Percentiles rank a stretch among this genome's conserved stretches.
Conservation (phyloP, 169 alveolate genomes). For the Neospora caninum region DNA sequence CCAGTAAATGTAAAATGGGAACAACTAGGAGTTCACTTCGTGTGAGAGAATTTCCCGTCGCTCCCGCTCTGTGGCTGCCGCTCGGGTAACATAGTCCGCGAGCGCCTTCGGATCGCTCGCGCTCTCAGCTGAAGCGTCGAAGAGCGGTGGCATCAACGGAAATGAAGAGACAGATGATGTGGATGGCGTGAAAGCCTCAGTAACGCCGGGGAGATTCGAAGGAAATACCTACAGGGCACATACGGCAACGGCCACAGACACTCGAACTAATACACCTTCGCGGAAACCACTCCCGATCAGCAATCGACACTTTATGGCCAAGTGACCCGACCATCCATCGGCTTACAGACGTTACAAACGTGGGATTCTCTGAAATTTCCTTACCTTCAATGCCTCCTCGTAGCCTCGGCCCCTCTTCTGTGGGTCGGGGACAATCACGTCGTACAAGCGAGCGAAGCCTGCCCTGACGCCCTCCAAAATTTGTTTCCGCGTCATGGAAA, state of each 20-base stretch:
- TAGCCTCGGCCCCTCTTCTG: conserved; percentile 28
- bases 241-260: too few species aligned
- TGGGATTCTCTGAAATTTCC: not conserved
- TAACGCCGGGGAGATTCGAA: not conserved
- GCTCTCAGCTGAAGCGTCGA: not conserved
- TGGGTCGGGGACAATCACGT: conserved; percentile 63
- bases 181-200: not conserved
- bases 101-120: not conserved
- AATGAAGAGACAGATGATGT: not conserved
- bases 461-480: conserved; percentile 55
- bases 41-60: not conserved
- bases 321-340: too few species aligned
- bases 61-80: not conserved
- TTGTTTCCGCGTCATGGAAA: not conserved
- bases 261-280: too few species aligned
- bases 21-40: not conserved
- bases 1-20: not conserved
- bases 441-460: conserved; percentile 68
- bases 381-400: conserved; percentile 56
- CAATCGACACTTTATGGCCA: too few species aligned
- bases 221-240: not conserved
- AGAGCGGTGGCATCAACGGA: not conserved
- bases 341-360: not conserved
- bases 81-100: conserved; percentile 7
- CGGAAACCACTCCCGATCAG: too few species aligned